phyloP scores from a whole-genome alignment of 441 rosid genomes.

The California macrophylla region DNA sequence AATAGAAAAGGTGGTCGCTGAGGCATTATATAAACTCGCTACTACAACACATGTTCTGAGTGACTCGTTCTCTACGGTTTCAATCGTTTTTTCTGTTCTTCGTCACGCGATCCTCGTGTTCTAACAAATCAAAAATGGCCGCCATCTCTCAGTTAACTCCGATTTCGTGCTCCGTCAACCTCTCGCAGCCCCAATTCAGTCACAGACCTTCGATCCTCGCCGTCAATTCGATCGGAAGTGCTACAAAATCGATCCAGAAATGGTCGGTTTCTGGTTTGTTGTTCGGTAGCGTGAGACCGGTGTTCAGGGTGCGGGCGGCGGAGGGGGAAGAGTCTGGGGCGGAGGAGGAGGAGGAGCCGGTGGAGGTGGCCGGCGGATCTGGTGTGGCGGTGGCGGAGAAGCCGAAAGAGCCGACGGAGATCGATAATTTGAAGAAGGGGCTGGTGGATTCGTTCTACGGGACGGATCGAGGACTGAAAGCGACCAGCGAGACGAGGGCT shows the following conservation, averaged over 20 bases:
- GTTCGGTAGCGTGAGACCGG: neutral
- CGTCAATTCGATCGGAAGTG: neutral
- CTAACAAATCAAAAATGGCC: neutral
- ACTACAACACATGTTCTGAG: neutral
- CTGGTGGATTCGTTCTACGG: conserved; percentile 73
- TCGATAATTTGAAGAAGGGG: conserved; percentile 46
- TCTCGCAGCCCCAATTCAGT: neutral
- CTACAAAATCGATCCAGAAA: neutral
- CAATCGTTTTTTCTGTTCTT: neutral
- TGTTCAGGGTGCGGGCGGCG: neutral
- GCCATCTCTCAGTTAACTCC: neutral
- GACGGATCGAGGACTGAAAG: conserved; percentile 61
- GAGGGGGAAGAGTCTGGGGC: conserved; percentile 37
- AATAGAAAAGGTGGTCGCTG: neutral
- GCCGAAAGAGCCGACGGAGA: conserved; percentile 34
- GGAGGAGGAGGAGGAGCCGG: conserved; percentile 20
- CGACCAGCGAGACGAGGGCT: conserved; percentile 71
- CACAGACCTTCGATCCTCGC: neutral
- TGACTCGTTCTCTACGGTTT: neutral
- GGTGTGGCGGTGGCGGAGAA: conserved; percentile 37
- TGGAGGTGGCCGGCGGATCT: conserved; percentile 12
- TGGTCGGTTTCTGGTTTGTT: neutral
- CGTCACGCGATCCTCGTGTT: neutral
- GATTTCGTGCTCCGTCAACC: neutral
- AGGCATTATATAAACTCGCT: neutral